Conservation (phyloP, 2,329 filamentous ascomycete genomes). For the Dothiorella sarmentorum region DNA sequence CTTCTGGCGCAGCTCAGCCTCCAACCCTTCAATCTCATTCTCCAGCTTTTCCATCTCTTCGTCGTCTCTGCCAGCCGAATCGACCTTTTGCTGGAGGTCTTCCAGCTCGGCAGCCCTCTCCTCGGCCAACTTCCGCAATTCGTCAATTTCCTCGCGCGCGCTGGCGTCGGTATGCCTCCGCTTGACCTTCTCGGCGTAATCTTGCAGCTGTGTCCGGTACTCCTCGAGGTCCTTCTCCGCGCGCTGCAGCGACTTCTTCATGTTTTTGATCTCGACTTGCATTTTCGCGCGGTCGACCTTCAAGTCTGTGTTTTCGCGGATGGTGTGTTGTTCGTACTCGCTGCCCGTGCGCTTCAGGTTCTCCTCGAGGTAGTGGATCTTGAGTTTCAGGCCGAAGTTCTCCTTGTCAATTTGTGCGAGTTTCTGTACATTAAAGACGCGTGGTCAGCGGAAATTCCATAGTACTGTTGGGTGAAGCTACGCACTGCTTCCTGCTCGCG, state of each 20-base stretch:
- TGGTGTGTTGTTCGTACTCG: conserved; percentile 80
- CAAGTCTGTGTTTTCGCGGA: conserved; percentile 93
- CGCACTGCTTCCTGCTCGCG: conserved; percentile 87
- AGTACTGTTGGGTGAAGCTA: conserved; percentile 14
- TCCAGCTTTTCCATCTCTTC: conserved; percentile 37
- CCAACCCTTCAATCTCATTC: conserved; percentile 33
- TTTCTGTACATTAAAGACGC: conserved; percentile 41
- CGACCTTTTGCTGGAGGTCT: conserved; percentile 33
- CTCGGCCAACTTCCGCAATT: conserved; percentile 43
- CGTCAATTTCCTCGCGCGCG: conserved; percentile 60
- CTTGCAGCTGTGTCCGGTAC: conserved; percentile 76
- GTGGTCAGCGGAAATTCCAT: conserved; percentile 2
- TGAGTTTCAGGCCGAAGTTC: conserved; percentile 94
- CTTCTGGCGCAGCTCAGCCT: conserved; percentile 33
- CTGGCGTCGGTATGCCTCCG: conserved; percentile 69
- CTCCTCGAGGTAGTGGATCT: conserved; percentile 95
- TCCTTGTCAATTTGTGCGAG: conserved; percentile 98
- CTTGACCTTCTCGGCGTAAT: conserved; percentile 78
- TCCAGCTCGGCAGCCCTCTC: conserved; percentile 39
- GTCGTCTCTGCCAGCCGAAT: conserved; percentile 29
- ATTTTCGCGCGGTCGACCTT: conserved; percentile 91
- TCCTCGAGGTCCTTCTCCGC: conserved; percentile 84
- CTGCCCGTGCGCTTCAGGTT: conserved; percentile 82
- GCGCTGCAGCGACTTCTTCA: conserved; percentile 76
- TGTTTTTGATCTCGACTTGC: conserved; percentile 79